Conservation (phyloP, 306 rosid genomes). For the Quercus mongolica region DNA sequence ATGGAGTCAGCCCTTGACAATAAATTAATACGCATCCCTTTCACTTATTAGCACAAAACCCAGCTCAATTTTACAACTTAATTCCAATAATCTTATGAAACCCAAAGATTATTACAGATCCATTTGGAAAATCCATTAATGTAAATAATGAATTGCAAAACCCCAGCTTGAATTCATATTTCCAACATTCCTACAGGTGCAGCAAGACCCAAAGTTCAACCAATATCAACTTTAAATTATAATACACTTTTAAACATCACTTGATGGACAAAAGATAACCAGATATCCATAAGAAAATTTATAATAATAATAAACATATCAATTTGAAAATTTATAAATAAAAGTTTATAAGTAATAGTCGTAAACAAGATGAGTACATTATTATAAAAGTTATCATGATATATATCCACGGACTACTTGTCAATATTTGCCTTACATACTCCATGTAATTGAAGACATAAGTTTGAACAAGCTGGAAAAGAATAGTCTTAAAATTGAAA, state of each 20-base stretch:
- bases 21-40: background rate
- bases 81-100: background rate
- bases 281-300: background rate
- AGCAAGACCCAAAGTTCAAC: background rate
- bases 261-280: background rate
- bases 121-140: background rate
- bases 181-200: background rate
- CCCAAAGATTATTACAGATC: background rate
- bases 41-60: background rate
- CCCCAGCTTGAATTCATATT: background rate
- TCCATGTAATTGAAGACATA: background rate
- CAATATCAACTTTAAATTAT: background rate
- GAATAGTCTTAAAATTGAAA: slow-evolving; percentile 1
- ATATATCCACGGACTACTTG: background rate
- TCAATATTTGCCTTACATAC: background rate
- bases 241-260: background rate
- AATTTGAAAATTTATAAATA: background rate
- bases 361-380: background rate
- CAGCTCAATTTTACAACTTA: background rate
- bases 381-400: background rate
- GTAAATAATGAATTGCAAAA: background rate
- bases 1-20: background rate
- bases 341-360: background rate
- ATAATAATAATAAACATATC: background rate
- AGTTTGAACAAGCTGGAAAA: background rate